Base-by-base conservation (phyloP, 2,329 filamentous ascomycete genomes). In the Verticillium nubilum region DNA sequence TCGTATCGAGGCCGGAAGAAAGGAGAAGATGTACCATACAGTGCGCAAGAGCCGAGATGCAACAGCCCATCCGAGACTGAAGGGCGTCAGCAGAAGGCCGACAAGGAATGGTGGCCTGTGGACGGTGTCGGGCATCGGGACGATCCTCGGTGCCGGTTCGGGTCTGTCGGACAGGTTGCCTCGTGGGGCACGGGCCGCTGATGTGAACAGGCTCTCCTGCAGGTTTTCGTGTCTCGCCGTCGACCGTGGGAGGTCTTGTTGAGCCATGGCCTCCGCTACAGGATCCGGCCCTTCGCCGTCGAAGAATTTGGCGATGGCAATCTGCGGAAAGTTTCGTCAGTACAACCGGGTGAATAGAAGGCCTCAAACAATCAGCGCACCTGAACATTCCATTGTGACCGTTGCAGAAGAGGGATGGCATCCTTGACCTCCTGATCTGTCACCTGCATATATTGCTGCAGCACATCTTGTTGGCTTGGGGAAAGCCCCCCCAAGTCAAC, bases 301-400 rank as follows among this genome's bases (percentile, higher is more conserved):
- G 72, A 97, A 99, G 84, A 98, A 98, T 71, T 96, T 96, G 65
- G 95, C 86, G 64, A 99, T 94, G 60, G 95, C 94, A 68, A 98
- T 97, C 88, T 97, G 70, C 4, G 59, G 15, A 19, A 17, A 23
- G 33, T 7, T 23, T 26, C 13, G 23, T 58, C 15, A 60, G n/a
- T 15, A 53, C 7, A 28, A 17, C n/a, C 5, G 52, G n/a, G 17
- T 29, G 52, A 15, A n/a, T 13, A n/a, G 37, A 58, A 13, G 50
- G 29, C 29, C 29, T 37, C 27, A 47, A 13, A n/a, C 23, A 4
- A 17, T 57, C 10, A 17, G 12, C 28, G 17, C 75, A 92, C 91
- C 80, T 94, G 90, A 0, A 97, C 90, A 70, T 98, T 99, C 95
- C 95, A 99, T 80, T 98, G 89, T 59, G 92, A 97, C 63, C 92